Conservation (phyloP, 805 yeast genomes). For the Candida boleticola region DNA sequence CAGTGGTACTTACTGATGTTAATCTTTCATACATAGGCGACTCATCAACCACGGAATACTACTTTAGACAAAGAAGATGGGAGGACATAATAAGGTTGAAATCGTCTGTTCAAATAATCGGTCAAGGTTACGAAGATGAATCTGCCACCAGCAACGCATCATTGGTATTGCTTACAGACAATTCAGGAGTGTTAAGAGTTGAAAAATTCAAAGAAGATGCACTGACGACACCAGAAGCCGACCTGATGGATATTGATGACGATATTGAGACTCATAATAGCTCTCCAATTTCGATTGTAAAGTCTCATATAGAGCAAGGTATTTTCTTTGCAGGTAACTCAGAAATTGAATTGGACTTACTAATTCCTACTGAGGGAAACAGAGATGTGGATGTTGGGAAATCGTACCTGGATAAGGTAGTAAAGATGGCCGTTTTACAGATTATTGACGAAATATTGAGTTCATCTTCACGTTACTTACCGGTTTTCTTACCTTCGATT, state of each 20-base stretch:
- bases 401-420: conserved; percentile 10
- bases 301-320: conserved; percentile 82
- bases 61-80: conserved; percentile 61
- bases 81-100: conserved; percentile 73
- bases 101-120: conserved; percentile 50
- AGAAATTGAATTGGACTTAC: conserved; percentile 41
- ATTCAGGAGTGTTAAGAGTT: conserved; percentile 61
- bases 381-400: too few relatives aligned
- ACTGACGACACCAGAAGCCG: background rate
- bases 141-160: conserved; percentile 40
- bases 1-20: conserved; percentile 67
- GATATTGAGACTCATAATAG: background rate
- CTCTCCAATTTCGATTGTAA: conserved; percentile 40
- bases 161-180: conserved; percentile 45
- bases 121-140: conserved; percentile 53
- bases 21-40: conserved; percentile 29
- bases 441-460: conserved; percentile 56
- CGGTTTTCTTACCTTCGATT: conserved; percentile 50
- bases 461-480: conserved; percentile 56
- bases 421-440: conserved; percentile 38
- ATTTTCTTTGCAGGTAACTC: conserved; percentile 57
- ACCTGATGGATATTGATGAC: conserved; percentile 1
- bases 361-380: conserved; percentile 4
- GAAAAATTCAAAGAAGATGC: conserved; percentile 37
- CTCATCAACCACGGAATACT: conserved; percentile 17